phyloP scores from a whole-genome alignment of 805 yeast genomes.

The Saccharomyces kudriavzevii region DNA sequence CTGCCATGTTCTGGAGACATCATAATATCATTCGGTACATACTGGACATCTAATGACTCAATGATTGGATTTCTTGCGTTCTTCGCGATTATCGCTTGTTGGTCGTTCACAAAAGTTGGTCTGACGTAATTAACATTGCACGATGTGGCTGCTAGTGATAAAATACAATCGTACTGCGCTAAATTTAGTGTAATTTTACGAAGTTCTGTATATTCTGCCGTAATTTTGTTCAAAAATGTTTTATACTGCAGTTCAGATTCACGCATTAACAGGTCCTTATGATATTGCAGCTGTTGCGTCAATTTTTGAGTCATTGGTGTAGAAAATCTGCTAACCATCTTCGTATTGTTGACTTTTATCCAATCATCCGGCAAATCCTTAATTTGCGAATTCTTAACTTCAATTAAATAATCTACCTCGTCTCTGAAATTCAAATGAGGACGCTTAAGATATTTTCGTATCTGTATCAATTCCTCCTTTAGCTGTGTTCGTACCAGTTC shows the following conservation, averaged over 20 bases:
- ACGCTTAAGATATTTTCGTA: conserved; percentile 42
- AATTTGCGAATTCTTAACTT: conserved; percentile 54
- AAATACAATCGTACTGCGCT: conserved; percentile 55
- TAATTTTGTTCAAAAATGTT: conserved; percentile 34
- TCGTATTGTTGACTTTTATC: conserved; percentile 66
- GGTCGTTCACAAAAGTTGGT: conserved; percentile 43
- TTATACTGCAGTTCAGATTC: conserved; percentile 23
- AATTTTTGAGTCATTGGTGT: conserved; percentile 50
- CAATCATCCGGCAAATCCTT: conserved; percentile 62
- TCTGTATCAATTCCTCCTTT: conserved; percentile 41
- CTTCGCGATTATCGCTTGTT: conserved; percentile 41
- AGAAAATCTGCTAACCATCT: conserved; percentile 62
- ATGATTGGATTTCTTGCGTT: conserved; percentile 63
- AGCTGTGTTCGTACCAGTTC: conserved; percentile 40
- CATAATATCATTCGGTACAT: conserved; percentile 59
- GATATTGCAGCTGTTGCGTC: conserved; percentile 49
- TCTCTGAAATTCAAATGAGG: conserved; percentile 52
- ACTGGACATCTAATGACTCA: conserved; percentile 40
- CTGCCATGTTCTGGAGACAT: conserved; percentile 43
- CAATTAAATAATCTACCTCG: conserved; percentile 67
- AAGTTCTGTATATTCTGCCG: conserved; percentile 32
- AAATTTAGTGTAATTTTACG: conserved; percentile 40
- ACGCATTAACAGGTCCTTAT: conserved; percentile 40
- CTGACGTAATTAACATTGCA: conserved; percentile 38
- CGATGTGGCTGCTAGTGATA: conserved; percentile 59